Percentiles rank a stretch among this genome's conserved stretches.
Conservation (phyloP, 176 grass and related monocot genomes). For the Neostapfia colusana region DNA sequence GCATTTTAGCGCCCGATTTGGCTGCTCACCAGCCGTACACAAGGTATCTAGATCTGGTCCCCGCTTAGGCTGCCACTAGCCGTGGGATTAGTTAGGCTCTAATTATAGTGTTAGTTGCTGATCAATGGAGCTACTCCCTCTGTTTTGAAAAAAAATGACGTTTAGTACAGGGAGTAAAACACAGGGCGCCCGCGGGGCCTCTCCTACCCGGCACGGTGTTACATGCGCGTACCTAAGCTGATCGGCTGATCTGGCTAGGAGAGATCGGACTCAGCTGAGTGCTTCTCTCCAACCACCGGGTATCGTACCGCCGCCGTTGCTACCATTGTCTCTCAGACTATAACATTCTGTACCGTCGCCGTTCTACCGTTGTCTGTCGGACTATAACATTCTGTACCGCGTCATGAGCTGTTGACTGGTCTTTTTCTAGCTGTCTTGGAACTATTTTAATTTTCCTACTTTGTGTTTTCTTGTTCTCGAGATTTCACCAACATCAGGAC, state of each 20-base stretch:
- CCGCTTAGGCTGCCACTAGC: neutral
- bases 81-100: neutral
- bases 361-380: too few species aligned
- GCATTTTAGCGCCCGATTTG: neutral
- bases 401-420: too few species aligned
- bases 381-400: too few species aligned
- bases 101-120: neutral
- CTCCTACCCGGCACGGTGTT: neutral
- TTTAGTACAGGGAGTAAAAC: too few species aligned
- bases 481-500: too few species aligned
- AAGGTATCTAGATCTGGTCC: neutral
- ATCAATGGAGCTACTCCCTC: neutral
- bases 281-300: neutral
- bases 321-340: too few species aligned
- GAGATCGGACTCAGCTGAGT: neutral
- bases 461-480: neutral
- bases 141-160: too few species aligned
- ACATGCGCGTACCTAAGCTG: neutral
- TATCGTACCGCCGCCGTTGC: neutral
- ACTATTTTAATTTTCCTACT: too few species aligned
- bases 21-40: neutral
- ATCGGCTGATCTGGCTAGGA: too few species aligned
- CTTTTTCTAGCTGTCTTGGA: too few species aligned
- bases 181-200: neutral
- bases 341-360: too few species aligned